phyloP scores from a whole-genome alignment of 2,329 filamentous ascomycete genomes.

The Phoma sp. region DNA sequence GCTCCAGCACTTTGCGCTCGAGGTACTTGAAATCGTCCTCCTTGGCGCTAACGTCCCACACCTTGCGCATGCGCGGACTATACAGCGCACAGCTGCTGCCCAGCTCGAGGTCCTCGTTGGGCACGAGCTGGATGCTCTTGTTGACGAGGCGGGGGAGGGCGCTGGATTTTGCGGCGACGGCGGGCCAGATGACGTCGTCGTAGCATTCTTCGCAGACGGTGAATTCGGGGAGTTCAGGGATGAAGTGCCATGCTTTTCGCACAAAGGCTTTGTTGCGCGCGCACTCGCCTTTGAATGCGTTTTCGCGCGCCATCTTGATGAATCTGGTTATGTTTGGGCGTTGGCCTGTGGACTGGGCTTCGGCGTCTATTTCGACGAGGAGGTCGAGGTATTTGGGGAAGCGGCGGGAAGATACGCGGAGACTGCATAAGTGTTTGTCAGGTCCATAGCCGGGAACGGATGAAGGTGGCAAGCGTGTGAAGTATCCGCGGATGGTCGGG shows the following conservation, averaged over 20 bases:
- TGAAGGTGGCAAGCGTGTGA: slow-evolving; percentile 58
- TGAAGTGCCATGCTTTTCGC: slow-evolving; percentile 77
- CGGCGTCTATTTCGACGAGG: slow-evolving; percentile 61
- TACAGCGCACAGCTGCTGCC: slow-evolving; percentile 77
- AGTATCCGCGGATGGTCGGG: slow-evolving; percentile 73
- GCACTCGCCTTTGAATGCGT: slow-evolving; percentile 63
- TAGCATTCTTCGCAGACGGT: slow-evolving; percentile 90
- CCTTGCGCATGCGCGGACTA: slow-evolving; percentile 76
- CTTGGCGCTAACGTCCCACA: slow-evolving; percentile 72
- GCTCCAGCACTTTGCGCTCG: slow-evolving; percentile 64
- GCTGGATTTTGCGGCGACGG: slow-evolving; percentile 58
- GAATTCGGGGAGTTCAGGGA: slow-evolving; percentile 76
- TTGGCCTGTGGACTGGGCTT: slow-evolving; percentile 44
- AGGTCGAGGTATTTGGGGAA: slow-evolving; percentile 65
- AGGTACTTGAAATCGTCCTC: slow-evolving; percentile 73
- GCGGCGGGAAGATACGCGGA: slow-evolving; percentile 68
- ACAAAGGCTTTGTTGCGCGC: slow-evolving; percentile 67
- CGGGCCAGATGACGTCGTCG: slow-evolving; percentile 77
- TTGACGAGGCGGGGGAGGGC: slow-evolving; percentile 51
- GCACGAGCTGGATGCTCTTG: slow-evolving; percentile 64
- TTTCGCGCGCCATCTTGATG: slow-evolving; percentile 65
- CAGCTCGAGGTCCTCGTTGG: slow-evolving; percentile 52
- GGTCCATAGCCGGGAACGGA: slow-evolving; percentile 17
- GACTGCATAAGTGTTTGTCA: slow-evolving; percentile 66
- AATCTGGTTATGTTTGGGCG: slow-evolving; percentile 66